Evolutionary conservation across 225 moss, liverwort and hornwort species (phyloP).

Genomic region (Polytrichum commune): DNA sequence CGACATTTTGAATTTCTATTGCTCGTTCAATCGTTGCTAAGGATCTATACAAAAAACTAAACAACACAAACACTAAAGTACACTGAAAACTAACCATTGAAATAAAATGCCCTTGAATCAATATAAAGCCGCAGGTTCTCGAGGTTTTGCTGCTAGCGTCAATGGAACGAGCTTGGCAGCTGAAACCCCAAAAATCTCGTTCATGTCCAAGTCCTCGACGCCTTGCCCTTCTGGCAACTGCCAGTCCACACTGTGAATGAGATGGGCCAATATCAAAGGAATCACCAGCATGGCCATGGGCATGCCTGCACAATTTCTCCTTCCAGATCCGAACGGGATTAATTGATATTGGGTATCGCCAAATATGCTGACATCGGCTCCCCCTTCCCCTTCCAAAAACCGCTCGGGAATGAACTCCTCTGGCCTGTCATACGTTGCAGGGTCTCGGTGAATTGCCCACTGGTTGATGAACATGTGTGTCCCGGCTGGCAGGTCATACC

Average conservation of each 20-base stretch:
- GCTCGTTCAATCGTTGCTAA: too few relatives aligned
- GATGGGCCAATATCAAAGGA: conserved; percentile 43
- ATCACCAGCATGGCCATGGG: conserved; percentile 48
- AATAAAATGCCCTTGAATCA: conserved; percentile 3
- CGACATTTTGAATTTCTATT: conserved; percentile 32
- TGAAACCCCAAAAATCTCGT: conserved; percentile 33
- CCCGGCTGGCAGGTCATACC: conserved; percentile 52
- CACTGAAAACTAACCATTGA: too few relatives aligned
- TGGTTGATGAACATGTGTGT: conserved; percentile 63
- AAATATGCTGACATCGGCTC: conserved; percentile 19
- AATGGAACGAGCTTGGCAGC: conserved; percentile 25
- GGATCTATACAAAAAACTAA: too few relatives aligned
- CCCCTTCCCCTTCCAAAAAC: conserved; percentile 30
- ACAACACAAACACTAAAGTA: too few relatives aligned
- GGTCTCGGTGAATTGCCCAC: conserved; percentile 59
- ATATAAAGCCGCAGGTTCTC: conserved; percentile 33
- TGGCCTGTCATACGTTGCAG: conserved; percentile 50
- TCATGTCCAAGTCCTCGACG: conserved; percentile 46
- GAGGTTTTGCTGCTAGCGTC: conserved; percentile 29
- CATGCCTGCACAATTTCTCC: conserved; percentile 59
- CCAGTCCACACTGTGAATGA: conserved; percentile 52
- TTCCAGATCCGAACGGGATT: conserved; percentile 58
- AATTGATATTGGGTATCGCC: conserved; percentile 55
- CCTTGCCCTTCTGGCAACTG: conserved; percentile 32
- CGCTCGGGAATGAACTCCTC: conserved; percentile 56